Evolutionary conservation across 1,139 yeast genomes (phyloP).

Genomic region (Zygosaccharomyces pseudobailii): DNA sequence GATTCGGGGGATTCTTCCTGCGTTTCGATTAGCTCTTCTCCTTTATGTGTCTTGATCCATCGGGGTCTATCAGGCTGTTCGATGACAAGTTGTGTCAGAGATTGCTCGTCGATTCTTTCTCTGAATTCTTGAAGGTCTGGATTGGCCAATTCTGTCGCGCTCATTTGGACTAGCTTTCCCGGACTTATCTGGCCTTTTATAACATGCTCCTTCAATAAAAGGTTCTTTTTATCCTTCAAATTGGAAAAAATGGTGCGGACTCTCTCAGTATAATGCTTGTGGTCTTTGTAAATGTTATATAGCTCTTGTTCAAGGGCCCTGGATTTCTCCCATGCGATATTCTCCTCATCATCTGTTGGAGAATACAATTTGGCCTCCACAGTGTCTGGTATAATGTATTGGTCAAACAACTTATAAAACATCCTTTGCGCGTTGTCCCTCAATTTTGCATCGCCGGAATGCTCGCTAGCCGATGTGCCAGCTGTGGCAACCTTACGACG

Average conservation of each 20-base stretch:
- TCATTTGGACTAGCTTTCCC: slow-evolving; percentile 50
- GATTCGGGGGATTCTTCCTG: slow-evolving; percentile 37
- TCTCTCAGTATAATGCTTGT: slow-evolving; percentile 45
- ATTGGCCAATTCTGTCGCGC: slow-evolving; percentile 62
- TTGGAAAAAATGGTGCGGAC: slow-evolving; percentile 52
- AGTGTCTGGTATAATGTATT: slow-evolving; percentile 43
- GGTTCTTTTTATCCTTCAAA: slow-evolving; percentile 49
- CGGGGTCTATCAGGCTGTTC: slow-evolving; percentile 54
- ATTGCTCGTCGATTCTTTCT: slow-evolving; percentile 64
- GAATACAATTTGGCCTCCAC: slow-evolving; percentile 28
- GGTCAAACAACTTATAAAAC: slow-evolving; percentile 35
- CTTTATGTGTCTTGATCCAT: slow-evolving; percentile 76
- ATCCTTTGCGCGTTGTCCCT: slow-evolving; percentile 42
- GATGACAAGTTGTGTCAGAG: slow-evolving; percentile 59
- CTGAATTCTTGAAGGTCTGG: slow-evolving; percentile 70
- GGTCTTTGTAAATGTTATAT: slow-evolving; percentile 39
- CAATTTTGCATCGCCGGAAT: slow-evolving; percentile 28
- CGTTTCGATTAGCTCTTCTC: slow-evolving; percentile 72
- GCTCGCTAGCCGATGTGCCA: neutral
- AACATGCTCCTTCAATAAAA: slow-evolving; percentile 44
- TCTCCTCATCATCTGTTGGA: slow-evolving; percentile 22
- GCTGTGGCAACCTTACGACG: slow-evolving; percentile 16
- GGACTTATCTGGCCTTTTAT: slow-evolving; percentile 46
- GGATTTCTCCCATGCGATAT: slow-evolving; percentile 40
- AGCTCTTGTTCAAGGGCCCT: slow-evolving; percentile 38